These are phyloP conservation scores for Dryadomyces sulphureus DNA, from an alignment of 2,329 filamentous ascomycete genomes.

Conservation along the genomic window DNA sequence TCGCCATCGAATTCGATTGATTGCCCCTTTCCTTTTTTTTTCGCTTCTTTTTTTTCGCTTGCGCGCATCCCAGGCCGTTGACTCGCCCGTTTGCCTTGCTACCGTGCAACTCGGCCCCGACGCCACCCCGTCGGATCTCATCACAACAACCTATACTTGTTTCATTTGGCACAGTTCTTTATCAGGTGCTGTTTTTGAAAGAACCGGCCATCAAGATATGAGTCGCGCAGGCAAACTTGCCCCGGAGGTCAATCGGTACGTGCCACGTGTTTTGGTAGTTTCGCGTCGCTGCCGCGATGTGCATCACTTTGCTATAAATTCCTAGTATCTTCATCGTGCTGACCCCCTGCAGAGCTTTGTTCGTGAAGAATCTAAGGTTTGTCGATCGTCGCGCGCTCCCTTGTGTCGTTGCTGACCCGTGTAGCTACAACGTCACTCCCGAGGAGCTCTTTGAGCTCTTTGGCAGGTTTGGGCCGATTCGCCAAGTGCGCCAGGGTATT, in stretches of 20 bases:
- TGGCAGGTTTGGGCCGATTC: slow-evolving; percentile 90
- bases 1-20: background rate
- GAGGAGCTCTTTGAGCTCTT: slow-evolving; percentile 98
- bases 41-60: slow-evolving; percentile 3
- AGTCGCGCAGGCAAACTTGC: slow-evolving; percentile 94
- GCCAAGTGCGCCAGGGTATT: slow-evolving; percentile 97
- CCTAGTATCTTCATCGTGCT: slow-evolving; percentile 9
- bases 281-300: no score
- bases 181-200: background rate
- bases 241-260: slow-evolving; percentile 94
- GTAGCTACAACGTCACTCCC: slow-evolving; percentile 94
- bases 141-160: no score
- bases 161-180: background rate
- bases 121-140: background rate
- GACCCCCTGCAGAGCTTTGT: slow-evolving; percentile 64
- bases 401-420: no score
- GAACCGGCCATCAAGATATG: slow-evolving; percentile 55
- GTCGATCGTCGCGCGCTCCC: slow-evolving; percentile 36
- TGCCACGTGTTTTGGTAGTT: slow-evolving; percentile 1
- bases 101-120: no score
- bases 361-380: slow-evolving; percentile 99
- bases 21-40: background rate
- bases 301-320: no score
- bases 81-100: background rate
- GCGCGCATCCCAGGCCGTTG: background rate